A percentile compares a stretch with the other conserved stretches of the same genome.
Evolutionary conservation across 805 yeast species (phyloP).

Genomic region (Ogataea polymorpha): DNA sequence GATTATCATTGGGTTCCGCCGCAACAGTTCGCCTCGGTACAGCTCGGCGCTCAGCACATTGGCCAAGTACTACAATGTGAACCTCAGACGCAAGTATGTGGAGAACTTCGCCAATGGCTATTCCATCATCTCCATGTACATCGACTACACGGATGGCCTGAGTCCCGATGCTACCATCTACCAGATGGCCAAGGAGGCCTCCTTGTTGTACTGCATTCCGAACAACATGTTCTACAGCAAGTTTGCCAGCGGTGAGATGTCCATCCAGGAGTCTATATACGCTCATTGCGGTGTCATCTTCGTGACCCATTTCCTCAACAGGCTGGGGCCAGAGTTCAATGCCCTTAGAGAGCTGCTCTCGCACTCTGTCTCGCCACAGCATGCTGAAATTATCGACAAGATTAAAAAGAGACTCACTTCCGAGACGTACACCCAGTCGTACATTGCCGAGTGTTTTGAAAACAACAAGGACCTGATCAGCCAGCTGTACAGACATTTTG

Average conservation of each 20-base stretch:
- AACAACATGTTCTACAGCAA: constrained; percentile 73
- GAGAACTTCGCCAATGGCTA: constrained; percentile 91
- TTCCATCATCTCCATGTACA: constrained; percentile 82
- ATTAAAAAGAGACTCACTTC: constrained; percentile 87
- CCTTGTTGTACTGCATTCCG: constrained; percentile 87
- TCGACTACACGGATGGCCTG: constrained; percentile 57
- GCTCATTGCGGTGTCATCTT: constrained; percentile 92
- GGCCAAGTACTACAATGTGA: constrained; percentile 83
- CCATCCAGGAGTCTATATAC: constrained; percentile 91
- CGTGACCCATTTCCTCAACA: constrained; percentile 89
- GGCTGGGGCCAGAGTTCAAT: constrained; percentile 87
- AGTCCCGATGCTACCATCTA: constrained; percentile 69
- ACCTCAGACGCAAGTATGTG: constrained; percentile 84
- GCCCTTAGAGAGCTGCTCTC: constrained; percentile 65
- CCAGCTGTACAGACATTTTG: constrained; percentile 85
- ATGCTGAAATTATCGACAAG: constrained; percentile 71
- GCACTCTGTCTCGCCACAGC: constrained; percentile 55
- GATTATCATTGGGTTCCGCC: constrained; percentile 83
- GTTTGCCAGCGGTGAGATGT: constrained; percentile 72
- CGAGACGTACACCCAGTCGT: constrained; percentile 87
- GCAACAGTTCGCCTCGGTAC: constrained; percentile 79
- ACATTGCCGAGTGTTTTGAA: constrained; percentile 73
- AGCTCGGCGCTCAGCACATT: constrained; percentile 82
- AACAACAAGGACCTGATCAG: constrained; percentile 69
- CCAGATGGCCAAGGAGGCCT: constrained; percentile 92